phyloP scores from a whole-genome alignment of 2,329 filamentous ascomycete species.

The Pseudogymnoascus sp. region DNA sequence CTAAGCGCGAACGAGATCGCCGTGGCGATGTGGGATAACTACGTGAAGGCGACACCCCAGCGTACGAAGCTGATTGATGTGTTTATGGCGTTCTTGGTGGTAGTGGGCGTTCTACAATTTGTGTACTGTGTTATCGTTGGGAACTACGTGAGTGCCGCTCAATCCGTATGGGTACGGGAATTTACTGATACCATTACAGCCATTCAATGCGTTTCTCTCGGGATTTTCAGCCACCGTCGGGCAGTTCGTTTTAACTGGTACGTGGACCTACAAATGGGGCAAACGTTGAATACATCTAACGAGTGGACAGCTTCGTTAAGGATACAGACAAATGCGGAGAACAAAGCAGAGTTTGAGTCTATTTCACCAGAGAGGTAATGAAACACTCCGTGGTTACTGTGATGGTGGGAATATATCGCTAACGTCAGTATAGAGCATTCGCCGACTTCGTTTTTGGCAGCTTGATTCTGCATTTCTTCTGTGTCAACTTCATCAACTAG shows the following conservation, averaged over 20 bases:
- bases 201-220: constrained; percentile 96
- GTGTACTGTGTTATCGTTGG: constrained; percentile 84
- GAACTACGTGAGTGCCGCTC: constrained; percentile 71
- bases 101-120: constrained; percentile 86
- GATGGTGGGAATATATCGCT: constrained; percentile 12
- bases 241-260: constrained; percentile 92
- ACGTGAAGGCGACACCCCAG: constrained; percentile 74
- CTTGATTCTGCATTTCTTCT: constrained; percentile 95
- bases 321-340: constrained; percentile 82
- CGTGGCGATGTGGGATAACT: constrained; percentile 65
- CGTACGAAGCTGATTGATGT: constrained; percentile 84
- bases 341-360: constrained; percentile 66
- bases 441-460: constrained; percentile 94
- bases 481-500: constrained; percentile 98
- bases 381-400: background rate
- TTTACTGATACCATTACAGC: constrained; percentile 44
- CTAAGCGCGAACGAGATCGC: constrained; percentile 45
- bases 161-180: background rate
- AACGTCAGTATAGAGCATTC: constrained; percentile 59
- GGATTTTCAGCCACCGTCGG: constrained; percentile 92
- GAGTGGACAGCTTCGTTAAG: constrained; percentile 55
- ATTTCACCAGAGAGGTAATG: constrained; percentile 72
- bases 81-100: constrained; percentile 81
- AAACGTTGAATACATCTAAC: constrained; percentile 4
- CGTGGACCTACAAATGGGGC: constrained; percentile 20